These are phyloP conservation scores for Microbotryum intermedium DNA, from an alignment of 1,284 basidiomycete species.

Conservation along the genomic window DNA sequence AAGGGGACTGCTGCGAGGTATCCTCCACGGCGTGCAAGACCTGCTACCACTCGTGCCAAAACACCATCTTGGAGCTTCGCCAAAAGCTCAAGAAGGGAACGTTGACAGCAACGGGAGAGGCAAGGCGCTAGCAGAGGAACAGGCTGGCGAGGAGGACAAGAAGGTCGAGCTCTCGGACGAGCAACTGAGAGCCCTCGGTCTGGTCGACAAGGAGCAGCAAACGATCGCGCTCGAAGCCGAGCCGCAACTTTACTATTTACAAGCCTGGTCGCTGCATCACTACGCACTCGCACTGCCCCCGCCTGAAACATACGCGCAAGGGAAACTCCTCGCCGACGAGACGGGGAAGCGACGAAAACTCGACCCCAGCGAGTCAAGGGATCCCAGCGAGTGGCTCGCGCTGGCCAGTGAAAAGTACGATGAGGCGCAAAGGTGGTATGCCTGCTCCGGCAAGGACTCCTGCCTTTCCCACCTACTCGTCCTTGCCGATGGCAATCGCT, in stretches of 20 bases:
- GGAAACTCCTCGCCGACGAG: background rate
- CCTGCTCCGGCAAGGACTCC: too few species aligned
- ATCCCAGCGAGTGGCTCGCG: constrained; percentile 17
- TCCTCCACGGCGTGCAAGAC: constrained; percentile 26
- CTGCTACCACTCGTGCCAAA: constrained; percentile 8
- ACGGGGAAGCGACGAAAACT: constrained; percentile 24
- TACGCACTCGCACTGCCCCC: constrained; percentile 13
- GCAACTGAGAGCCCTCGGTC: constrained; percentile 11
- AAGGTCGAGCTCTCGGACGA: constrained; percentile 2
- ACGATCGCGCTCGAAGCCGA: background rate
- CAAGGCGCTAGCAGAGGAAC: background rate
- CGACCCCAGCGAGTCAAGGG: constrained; percentile 22
- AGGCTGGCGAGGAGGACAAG: constrained; percentile 3
- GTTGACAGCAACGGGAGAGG: too few species aligned
- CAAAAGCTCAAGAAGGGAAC: too few species aligned
- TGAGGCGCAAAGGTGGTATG: background rate
- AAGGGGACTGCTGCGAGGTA: constrained; percentile 17
- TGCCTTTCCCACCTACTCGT: too few species aligned
- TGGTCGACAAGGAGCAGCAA: background rate
- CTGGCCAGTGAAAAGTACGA: constrained; percentile 2
- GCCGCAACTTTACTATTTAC: constrained; percentile 7
- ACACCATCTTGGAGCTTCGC: too few species aligned
- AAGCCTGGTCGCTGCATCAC: constrained; percentile 16
- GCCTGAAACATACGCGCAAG: background rate
- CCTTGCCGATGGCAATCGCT: too few species aligned